Percentiles rank a stretch among this genome's conserved stretches.
Evolutionary conservation across 148 eudicot genomes (phyloP).

Genomic region (Camellia japonica): DNA sequence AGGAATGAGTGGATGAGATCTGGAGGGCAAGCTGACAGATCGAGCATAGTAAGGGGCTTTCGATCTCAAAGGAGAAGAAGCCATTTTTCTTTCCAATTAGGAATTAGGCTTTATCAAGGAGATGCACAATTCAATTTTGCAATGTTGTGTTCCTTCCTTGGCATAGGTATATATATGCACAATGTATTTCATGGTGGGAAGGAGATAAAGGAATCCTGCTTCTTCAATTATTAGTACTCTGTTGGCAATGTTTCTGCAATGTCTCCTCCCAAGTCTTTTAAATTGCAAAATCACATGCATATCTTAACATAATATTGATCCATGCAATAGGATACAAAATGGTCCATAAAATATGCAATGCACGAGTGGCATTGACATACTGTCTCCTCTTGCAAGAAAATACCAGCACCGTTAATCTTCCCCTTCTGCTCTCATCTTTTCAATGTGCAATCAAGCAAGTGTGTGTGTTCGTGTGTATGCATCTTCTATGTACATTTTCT

Average conservation of each 20-base stretch:
- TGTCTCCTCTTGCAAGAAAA: background rate
- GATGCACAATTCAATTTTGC: background rate
- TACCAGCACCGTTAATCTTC: background rate
- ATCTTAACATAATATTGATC: background rate
- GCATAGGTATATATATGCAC: too few relatives aligned
- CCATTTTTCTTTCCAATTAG: conserved; percentile 6
- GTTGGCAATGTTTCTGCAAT: background rate
- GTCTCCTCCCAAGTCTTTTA: background rate
- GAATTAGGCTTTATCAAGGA: background rate
- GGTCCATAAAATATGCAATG: background rate
- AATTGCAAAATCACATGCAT: background rate
- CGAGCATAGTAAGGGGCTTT: conserved; percentile 18
- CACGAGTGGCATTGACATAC: background rate
- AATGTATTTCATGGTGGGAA: background rate
- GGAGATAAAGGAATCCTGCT: background rate
- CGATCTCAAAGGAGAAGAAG: conserved; percentile 13
- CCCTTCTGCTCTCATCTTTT: background rate
- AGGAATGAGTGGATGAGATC: too few relatives aligned
- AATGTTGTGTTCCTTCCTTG: background rate
- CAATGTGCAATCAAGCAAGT: background rate
- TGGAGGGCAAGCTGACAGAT: conserved; percentile 24
- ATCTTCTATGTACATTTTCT: background rate
- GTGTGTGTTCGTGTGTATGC: background rate
- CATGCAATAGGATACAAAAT: background rate
- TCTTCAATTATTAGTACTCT: background rate